These are phyloP conservation scores for Paradendryphiella salina DNA, from an alignment of 2,329 filamentous ascomycete genomes.

Conservation along the genomic window DNA sequence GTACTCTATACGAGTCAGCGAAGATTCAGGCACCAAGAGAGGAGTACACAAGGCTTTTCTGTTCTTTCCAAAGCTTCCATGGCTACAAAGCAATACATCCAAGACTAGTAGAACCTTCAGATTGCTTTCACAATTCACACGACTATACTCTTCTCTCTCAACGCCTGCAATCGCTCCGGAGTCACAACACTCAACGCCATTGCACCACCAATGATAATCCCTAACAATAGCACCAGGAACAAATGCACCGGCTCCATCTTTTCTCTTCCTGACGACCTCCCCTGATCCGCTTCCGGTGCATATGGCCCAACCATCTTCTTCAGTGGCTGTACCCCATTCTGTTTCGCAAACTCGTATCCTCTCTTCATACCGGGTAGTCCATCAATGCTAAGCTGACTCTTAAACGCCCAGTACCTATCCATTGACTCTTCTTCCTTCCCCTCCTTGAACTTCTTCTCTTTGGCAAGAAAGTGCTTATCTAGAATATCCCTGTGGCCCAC, in stretches of 20 bases:
- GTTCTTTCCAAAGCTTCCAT: not conserved
- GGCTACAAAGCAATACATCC: not conserved
- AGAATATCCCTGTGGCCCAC: slow-evolving; percentile 46
- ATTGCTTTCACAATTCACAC: slow-evolving; percentile 11
- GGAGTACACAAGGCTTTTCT: too few relatives aligned
- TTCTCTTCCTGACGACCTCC: not conserved
- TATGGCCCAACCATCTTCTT: slow-evolving; percentile 50
- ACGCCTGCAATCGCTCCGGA: slow-evolving; percentile 26
- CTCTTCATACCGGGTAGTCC: slow-evolving; percentile 51
- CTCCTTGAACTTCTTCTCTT: slow-evolving; percentile 39
- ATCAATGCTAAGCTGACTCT: slow-evolving; percentile 50
- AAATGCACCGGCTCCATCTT: slow-evolving; percentile 28
- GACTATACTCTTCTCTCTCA: slow-evolving; percentile 30
- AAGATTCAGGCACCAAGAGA: too few relatives aligned
- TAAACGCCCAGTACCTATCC: slow-evolving; percentile 52
- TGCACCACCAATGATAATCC: slow-evolving; percentile 37
- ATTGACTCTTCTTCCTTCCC: slow-evolving; percentile 49
- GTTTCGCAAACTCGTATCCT: slow-evolving; percentile 44
- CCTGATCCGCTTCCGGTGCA: slow-evolving; percentile 27
- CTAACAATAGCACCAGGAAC: slow-evolving; percentile 34
- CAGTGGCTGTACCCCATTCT: slow-evolving; percentile 46
- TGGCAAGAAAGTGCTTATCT: slow-evolving; percentile 50
- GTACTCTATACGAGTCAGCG: too few relatives aligned
- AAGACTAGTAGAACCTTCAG: not conserved
- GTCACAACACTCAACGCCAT: slow-evolving; percentile 30